Conservation (phyloP, 169 alveolate species). For the Plasmodium gallinaceum region DNA sequence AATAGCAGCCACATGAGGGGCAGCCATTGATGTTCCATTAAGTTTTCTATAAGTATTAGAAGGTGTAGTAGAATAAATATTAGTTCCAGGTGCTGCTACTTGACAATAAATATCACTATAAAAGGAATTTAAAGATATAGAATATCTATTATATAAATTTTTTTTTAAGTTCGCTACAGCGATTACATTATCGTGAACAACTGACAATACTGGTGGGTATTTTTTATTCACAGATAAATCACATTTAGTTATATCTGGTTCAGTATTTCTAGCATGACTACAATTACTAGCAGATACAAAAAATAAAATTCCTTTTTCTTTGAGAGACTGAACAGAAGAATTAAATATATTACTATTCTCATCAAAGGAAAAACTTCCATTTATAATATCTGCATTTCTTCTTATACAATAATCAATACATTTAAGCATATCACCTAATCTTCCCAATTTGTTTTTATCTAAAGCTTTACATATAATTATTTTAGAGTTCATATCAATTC, state of each 20-base stretch:
- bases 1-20: constrained; percentile 83
- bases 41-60: constrained; percentile 66
- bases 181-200: constrained; percentile 17
- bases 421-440: constrained; percentile 79
- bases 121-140: constrained; percentile 51
- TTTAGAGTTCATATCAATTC: constrained; percentile 65
- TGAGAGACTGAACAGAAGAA: constrained; percentile 24
- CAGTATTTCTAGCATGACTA: background rate
- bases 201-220: constrained; percentile 48
- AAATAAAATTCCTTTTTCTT: constrained; percentile 31
- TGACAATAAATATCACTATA: constrained; percentile 71
- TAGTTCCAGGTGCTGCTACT: constrained; percentile 83
- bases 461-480: constrained; percentile 80
- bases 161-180: constrained; percentile 58
- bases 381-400: constrained; percentile 74
- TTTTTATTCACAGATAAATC: constrained; percentile 34
- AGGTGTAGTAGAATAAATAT: constrained; percentile 80
- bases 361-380: constrained; percentile 77
- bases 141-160: constrained; percentile 7
- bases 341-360: constrained; percentile 60
- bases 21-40: constrained; percentile 84
- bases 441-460: constrained; percentile 80
- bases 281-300: constrained; percentile 73
- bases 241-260: constrained; percentile 54
- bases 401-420: constrained; percentile 80